Percentiles rank a stretch among this genome's conserved stretches.
These are phyloP conservation scores for Saccharomyces pastorianus DNA, from an alignment of 1,139 yeast species.

Conservation along the genomic window DNA sequence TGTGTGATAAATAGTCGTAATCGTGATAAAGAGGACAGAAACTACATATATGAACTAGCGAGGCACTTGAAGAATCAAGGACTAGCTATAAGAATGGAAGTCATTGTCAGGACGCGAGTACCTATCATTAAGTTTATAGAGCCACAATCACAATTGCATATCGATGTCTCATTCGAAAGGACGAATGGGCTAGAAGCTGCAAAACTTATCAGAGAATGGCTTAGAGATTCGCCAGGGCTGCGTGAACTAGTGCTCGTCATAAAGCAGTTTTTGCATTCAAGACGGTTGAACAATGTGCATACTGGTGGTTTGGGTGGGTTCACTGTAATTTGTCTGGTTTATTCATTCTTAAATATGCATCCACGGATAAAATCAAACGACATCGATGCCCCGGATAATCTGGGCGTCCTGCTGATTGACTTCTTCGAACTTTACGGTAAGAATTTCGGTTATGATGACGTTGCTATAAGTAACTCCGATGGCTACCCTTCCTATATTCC, in stretches of 20 bases:
- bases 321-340: conserved; percentile 79
- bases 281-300: conserved; percentile 84
- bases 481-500: conserved; percentile 49
- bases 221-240: conserved; percentile 64
- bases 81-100: conserved; percentile 70
- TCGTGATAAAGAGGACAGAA: conserved; percentile 60
- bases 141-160: conserved; percentile 58
- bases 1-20: conserved; percentile 70
- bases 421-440: conserved; percentile 94
- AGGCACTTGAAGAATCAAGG: conserved; percentile 55
- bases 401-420: conserved; percentile 84
- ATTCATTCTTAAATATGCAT: conserved; percentile 72
- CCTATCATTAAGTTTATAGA: conserved; percentile 94
- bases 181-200: conserved; percentile 85
- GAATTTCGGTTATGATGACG: conserved; percentile 77
- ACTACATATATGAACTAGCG: conserved; percentile 65
- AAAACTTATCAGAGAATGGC: conserved; percentile 67
- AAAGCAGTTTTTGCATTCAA: conserved; percentile 75
- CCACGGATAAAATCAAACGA: conserved; percentile 66
- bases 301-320: conserved; percentile 96
- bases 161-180: conserved; percentile 89
- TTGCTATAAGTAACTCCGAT: conserved; percentile 54
- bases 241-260: conserved; percentile 77
- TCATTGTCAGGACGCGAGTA: conserved; percentile 85
- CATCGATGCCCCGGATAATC: conserved; percentile 61